A percentile compares a stretch with the other conserved stretches of the same genome.
phyloP scores from a whole-genome alignment of 768 basidiomycete species.

The Mycena venus region DNA sequence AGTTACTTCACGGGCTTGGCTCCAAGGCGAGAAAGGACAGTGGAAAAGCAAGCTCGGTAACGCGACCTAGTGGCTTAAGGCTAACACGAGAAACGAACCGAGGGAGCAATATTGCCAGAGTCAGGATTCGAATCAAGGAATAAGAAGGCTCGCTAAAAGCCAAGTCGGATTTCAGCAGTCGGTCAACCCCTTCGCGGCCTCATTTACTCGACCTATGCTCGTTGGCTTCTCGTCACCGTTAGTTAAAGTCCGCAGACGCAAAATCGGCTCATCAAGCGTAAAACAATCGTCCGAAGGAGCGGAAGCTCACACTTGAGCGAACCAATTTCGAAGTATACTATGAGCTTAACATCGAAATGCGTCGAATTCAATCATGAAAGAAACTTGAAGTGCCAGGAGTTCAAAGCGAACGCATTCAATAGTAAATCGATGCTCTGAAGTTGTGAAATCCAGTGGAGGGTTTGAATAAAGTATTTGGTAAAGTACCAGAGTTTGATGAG shows the following conservation, averaged over 20 bases:
- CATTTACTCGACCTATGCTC: neutral
- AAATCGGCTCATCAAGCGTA: neutral
- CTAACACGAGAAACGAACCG: neutral
- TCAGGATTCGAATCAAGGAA: neutral
- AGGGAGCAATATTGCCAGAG: neutral
- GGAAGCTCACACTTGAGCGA: neutral
- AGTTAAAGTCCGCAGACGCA: neutral
- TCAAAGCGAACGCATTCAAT: neutral
- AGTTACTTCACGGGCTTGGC: too few relatives aligned
- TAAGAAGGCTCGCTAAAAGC: neutral
- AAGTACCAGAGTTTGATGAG: too few relatives aligned
- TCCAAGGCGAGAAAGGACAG: too few relatives aligned
- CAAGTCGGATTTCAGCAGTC: neutral
- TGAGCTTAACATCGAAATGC: neutral
- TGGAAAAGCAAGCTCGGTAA: too few relatives aligned
- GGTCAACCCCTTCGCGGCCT: neutral
- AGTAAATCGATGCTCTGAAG: neutral
- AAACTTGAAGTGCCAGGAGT: neutral
- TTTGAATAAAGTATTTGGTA: too few relatives aligned
- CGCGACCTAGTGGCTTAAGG: neutral
- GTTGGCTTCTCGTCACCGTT: too few relatives aligned
- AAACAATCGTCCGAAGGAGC: neutral
- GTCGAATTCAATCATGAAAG: neutral
- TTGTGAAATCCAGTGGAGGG: too few relatives aligned
- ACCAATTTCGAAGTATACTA: neutral